Percentiles rank a stretch among this genome's conserved stretches.
phyloP scores from a whole-genome alignment of 1,284 basidiomycete species.

The Ganoderma multipileum region DNA sequence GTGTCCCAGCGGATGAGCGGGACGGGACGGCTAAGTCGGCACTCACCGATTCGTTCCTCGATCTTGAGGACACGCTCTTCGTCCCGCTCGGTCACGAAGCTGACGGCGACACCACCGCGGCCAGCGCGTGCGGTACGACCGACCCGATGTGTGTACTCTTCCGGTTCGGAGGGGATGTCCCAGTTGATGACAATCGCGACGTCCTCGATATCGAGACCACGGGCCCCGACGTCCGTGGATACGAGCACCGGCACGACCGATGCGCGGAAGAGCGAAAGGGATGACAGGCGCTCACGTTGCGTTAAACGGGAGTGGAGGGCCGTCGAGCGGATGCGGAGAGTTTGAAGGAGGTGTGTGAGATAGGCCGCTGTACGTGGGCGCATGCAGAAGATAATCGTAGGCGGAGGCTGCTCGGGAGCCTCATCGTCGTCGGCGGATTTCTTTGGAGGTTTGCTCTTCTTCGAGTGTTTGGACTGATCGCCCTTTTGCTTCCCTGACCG shows the following conservation, averaged over 20 bases:
- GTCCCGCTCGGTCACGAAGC: constrained; percentile 94
- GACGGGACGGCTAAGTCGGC: background rate
- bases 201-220: constrained; percentile 94
- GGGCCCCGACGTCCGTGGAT: constrained; percentile 94
- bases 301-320: constrained; percentile 94
- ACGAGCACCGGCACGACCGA: constrained; percentile 91
- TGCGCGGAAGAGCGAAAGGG: constrained; percentile 88
- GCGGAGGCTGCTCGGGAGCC: constrained; percentile 74
- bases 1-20: background rate
- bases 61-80: constrained; percentile 86
- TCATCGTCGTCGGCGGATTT: constrained; percentile 47
- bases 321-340: constrained; percentile 84
- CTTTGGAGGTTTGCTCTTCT: constrained; percentile 46
- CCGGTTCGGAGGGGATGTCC: constrained; percentile 86
- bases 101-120: constrained; percentile 87
- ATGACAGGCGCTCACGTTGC: constrained; percentile 87
- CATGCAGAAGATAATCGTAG: constrained; percentile 96
- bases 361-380: constrained; percentile 91
- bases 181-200: constrained; percentile 97
- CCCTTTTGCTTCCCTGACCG: constrained; percentile 23
- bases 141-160: constrained; percentile 85
- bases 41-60: constrained; percentile 86
- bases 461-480: constrained; percentile 40
- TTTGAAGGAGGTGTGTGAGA: constrained; percentile 82
- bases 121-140: constrained; percentile 96